Percentiles rank a stretch among this genome's conserved stretches.
phyloP scores from a whole-genome alignment of 2,329 filamentous ascomycete genomes.

The Ophiostoma sp. region DNA sequence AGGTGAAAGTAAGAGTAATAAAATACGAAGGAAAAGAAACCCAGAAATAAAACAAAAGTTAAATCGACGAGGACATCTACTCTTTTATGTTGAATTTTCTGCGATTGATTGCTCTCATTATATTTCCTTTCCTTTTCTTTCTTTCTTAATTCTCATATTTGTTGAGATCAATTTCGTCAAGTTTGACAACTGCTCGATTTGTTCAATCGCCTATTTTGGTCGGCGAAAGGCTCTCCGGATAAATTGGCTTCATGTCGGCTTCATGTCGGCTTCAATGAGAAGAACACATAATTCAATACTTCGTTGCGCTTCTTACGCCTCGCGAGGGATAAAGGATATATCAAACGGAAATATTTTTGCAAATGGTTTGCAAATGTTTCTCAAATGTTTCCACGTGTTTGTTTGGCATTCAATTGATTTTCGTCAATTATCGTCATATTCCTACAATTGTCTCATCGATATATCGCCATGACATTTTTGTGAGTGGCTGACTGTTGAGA shows the following conservation, averaged over 20 bases:
- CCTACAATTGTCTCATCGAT: neutral
- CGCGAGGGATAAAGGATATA: neutral
- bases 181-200: neutral
- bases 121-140: neutral
- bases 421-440: neutral
- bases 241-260: neutral
- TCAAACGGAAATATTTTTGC: neutral
- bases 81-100: neutral
- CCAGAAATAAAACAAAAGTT: neutral
- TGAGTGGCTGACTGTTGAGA: neutral
- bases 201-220: neutral
- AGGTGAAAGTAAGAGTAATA: too few relatives aligned
- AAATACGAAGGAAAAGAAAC: too few relatives aligned
- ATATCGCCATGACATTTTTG: neutral
- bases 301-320: neutral
- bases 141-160: neutral
- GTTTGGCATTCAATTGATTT: neutral
- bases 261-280: neutral
- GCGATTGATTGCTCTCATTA: neutral
- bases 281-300: slow-evolving; percentile 7
- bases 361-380: neutral
- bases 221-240: neutral
- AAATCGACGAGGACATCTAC: neutral
- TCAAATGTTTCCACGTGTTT: slow-evolving; percentile 1
- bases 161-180: neutral